Evolutionary conservation across 108 stramenopile species (phyloP).

Genomic region (Asterionellopsis glacialis): DNA sequence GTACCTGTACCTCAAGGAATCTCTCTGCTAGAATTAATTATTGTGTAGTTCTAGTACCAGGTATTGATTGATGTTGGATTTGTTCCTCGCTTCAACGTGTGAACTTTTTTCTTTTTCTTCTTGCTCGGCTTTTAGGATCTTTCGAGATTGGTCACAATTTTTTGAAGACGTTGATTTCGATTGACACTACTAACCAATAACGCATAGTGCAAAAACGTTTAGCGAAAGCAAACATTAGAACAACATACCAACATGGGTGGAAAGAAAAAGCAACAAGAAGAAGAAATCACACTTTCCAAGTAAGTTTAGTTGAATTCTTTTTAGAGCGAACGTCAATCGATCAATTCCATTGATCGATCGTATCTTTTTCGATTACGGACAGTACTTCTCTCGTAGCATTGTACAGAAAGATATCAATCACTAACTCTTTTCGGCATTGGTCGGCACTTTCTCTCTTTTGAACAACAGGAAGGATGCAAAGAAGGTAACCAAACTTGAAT

Average conservation of each 20-base stretch:
- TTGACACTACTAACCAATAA: no score
- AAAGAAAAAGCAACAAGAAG: slow-evolving; percentile 30
- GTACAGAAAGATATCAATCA: slow-evolving; percentile 7
- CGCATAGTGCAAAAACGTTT: background rate
- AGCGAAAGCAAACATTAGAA: slow-evolving; percentile 1
- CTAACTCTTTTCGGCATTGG: background rate
- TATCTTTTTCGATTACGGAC: background rate
- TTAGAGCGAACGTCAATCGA: slow-evolving; percentile 1
- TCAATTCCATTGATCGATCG: slow-evolving; percentile 3
- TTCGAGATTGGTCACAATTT: no score
- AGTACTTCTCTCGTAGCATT: background rate
- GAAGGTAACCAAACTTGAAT: slow-evolving; percentile 74
- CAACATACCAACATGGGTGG: slow-evolving; percentile 30
- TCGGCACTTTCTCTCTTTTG: background rate
- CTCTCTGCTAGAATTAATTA: no score
- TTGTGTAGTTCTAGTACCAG: no score
- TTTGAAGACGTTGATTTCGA: no score
- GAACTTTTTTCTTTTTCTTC: no score
- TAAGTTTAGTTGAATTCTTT: slow-evolving; percentile 20
- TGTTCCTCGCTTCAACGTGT: no score
- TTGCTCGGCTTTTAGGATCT: no score
- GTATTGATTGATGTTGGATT: no score
- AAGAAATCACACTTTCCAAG: slow-evolving; percentile 69
- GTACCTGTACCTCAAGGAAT: no score
- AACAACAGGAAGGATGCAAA: slow-evolving; percentile 73